Evolutionary conservation across 768 basidiomycete genomes (phyloP), one percentile per base, ranked within the genome.

Genomic region (Polyporus arcularius): DNA sequence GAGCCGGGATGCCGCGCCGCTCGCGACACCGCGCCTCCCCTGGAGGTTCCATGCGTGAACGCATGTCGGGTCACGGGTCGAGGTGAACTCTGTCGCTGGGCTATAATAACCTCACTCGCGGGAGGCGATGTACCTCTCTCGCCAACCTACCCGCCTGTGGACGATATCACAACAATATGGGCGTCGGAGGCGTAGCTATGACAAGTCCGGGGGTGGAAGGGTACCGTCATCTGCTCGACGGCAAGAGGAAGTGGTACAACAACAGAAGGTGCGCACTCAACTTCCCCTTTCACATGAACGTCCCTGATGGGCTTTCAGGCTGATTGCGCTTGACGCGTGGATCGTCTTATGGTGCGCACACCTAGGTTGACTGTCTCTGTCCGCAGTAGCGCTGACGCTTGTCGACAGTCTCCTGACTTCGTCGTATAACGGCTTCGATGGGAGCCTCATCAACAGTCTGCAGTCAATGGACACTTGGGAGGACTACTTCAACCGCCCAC

Each of bases 371-470:
- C 39, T 15, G 2, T 9, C n/a, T 16, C 31, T 46, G 40, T 35
- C 39, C 18, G 53, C 16, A 43, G 18, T 49, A 46, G 57, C 14
- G 59, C 35, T 3, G 16, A 14, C 14, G 12, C 32, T 35, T 61
- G 4, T 30, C 6, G 47, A 54, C 55, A 87, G 86, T 52, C 83
- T 90, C 63, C 87, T 90, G 68, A 90, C 88, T 12, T 89, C 88
- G 26, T 87, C 86, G 14, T 88, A 85, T 51, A 88, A 85, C 70
- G 89, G 89, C 52, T 90, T 86, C 69, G 89, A 90, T 67, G 87
- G 87, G 60, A 85, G 83, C 71, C 85, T 90, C 84, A 88, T 90
- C 88, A 90, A 91, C 73, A 87, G 87, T 71, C 78, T 92, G 43
- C 90, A 92, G 73, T 82, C 83, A 49, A 77, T 91, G 60, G 56